Conservation (phyloP, 2,329 filamentous ascomycete genomes). For the Rosellinia necatrix region DNA sequence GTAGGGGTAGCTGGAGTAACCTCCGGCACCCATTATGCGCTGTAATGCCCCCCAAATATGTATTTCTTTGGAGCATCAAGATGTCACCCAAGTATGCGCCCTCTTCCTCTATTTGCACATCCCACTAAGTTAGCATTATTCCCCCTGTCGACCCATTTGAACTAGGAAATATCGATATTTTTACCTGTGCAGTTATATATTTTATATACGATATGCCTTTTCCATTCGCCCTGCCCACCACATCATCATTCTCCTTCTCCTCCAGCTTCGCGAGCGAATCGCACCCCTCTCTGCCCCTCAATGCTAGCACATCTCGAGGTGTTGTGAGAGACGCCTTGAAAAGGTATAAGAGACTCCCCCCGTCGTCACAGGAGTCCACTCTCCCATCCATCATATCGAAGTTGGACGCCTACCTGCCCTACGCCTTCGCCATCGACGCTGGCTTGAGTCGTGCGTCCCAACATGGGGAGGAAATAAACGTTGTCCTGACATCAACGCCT, state of each 20-base stretch:
- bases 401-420: slow-evolving; percentile 80
- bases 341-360: slow-evolving; percentile 83
- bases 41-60: too few species aligned
- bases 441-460: slow-evolving; percentile 64
- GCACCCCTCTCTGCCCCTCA: slow-evolving; percentile 85
- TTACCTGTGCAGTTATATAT: too few species aligned
- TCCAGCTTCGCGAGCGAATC: slow-evolving; percentile 76
- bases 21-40: too few species aligned
- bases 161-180: too few species aligned
- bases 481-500: slow-evolving; percentile 64
- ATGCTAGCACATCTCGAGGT: slow-evolving; percentile 80
- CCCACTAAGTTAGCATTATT: too few species aligned
- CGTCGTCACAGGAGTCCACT: slow-evolving; percentile 70
- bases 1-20: too few species aligned
- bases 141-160: too few species aligned
- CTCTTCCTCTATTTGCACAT: too few species aligned
- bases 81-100: too few species aligned
- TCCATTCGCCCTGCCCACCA: slow-evolving; percentile 85
- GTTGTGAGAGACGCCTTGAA: slow-evolving; percentile 84
- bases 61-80: too few species aligned
- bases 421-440: slow-evolving; percentile 76
- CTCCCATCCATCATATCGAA: slow-evolving; percentile 71
- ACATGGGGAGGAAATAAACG: slow-evolving; percentile 65
- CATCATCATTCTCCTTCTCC: slow-evolving; percentile 83
- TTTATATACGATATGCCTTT: slow-evolving; percentile 96